Evolutionary conservation across 768 basidiomycete genomes (phyloP).

Genomic region (Trametes villosa): DNA sequence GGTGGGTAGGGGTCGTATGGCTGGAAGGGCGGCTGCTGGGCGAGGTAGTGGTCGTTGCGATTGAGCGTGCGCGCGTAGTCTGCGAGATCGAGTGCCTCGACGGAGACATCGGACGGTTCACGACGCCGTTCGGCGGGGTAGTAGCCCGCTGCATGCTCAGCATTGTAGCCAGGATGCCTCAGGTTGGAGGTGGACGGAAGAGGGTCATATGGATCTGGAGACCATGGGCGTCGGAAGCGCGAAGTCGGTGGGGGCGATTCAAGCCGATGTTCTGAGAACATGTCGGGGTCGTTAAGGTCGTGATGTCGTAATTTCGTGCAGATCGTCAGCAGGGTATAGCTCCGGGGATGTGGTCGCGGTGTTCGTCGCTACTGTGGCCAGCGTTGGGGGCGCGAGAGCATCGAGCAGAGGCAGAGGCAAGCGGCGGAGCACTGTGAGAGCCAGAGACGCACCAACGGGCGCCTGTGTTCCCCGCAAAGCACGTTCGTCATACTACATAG

Average conservation of each 20-base stretch:
- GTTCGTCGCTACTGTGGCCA: constrained; percentile 1
- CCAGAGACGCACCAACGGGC: neutral
- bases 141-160: constrained; percentile 24
- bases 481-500: constrained; percentile 18
- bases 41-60: constrained; percentile 36
- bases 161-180: constrained; percentile 24
- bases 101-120: constrained; percentile 65
- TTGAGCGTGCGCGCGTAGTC: constrained; percentile 63
- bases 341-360: neutral
- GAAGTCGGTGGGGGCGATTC: constrained; percentile 56
- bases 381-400: constrained; percentile 12
- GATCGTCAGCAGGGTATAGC: neutral
- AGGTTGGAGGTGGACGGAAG: constrained; percentile 35
- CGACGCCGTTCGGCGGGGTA: constrained; percentile 29
- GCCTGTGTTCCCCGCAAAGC: neutral
- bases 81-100: constrained; percentile 74
- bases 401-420: constrained; percentile 1
- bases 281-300: constrained; percentile 32
- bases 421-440: neutral
- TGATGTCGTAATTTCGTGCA: constrained; percentile 17
- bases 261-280: constrained; percentile 50
- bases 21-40: constrained; percentile 27
- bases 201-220: constrained; percentile 59
- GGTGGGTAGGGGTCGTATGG: constrained; percentile 40
- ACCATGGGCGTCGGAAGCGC: constrained; percentile 67